Conservation (phyloP, 108 stramenopile genomes). For the Nitzschia sp. region DNA sequence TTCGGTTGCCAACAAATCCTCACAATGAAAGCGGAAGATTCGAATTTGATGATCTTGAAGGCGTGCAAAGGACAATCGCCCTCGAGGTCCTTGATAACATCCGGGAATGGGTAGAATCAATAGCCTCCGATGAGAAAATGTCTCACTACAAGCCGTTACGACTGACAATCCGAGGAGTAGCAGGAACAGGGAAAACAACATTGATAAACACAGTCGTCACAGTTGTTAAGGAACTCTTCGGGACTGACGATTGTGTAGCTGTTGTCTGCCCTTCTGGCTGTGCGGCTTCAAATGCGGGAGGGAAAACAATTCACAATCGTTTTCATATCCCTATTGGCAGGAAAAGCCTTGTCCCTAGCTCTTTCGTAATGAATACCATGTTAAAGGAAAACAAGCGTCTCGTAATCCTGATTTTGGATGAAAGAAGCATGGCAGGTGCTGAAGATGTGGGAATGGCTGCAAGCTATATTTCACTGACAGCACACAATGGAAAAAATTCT, state of each 20-base stretch:
- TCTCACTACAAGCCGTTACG: not conserved
- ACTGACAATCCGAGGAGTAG: not conserved
- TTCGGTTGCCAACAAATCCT: not conserved
- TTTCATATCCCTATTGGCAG: not conserved
- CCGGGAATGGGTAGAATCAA: not conserved
- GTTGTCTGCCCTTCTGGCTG: not conserved
- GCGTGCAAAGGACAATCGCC: not conserved
- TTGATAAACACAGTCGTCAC: not conserved
- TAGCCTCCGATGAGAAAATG: not conserved
- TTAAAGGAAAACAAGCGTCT: not conserved
- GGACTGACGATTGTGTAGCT: not conserved
- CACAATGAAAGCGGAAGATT: not conserved
- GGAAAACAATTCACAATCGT: not conserved
- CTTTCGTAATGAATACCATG: not conserved
- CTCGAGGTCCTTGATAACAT: not conserved
- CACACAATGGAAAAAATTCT: not conserved
- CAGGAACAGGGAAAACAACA: not conserved
- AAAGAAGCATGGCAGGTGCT: not conserved
- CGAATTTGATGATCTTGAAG: not conserved
- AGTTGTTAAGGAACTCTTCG: not conserved
- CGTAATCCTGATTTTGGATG: not conserved
- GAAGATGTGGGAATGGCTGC: not conserved
- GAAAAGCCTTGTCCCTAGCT: not conserved
- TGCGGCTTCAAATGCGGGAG: not conserved
- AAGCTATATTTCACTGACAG: not conserved